A percentile compares a stretch with the other conserved stretches of the same genome.
These are phyloP conservation scores for Colletotrichum sp. DNA, from an alignment of 2,329 filamentous ascomycete genomes.

Conservation along the genomic window DNA sequence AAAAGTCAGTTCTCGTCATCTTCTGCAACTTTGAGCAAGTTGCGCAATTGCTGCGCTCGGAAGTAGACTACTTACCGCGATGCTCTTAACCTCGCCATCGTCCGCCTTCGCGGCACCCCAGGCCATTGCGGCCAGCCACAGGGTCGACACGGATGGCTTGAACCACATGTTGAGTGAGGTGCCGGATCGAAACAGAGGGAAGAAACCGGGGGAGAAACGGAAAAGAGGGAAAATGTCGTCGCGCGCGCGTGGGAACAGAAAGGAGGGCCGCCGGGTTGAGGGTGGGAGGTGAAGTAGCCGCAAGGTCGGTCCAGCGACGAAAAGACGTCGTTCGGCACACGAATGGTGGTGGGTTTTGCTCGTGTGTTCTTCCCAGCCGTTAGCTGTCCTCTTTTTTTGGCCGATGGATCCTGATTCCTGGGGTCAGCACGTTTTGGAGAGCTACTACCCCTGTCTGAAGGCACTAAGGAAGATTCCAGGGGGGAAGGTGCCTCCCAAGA, in stretches of 20 bases:
- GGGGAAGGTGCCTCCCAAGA: background rate
- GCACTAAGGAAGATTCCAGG: conserved; percentile 9
- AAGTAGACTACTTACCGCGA: conserved; percentile 43
- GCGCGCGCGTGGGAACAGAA: background rate
- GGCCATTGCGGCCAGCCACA: conserved; percentile 54
- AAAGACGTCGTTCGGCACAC: conserved; percentile 18
- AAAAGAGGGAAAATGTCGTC: background rate
- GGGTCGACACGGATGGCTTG: conserved; percentile 47
- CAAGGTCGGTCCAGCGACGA: conserved; percentile 22
- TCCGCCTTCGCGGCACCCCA: conserved; percentile 54
- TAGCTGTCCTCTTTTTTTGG: conserved; percentile 30
- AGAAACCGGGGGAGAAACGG: conserved; percentile 4
- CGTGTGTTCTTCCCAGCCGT: conserved; percentile 24
- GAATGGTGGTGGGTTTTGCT: conserved; percentile 18
- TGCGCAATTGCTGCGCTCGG: background rate
- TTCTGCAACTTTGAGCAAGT: background rate
- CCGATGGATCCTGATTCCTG: conserved; percentile 20
- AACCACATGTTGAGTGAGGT: conserved; percentile 46
- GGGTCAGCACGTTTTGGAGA: conserved; percentile 21
- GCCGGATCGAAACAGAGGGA: background rate
- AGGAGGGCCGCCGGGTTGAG: background rate
- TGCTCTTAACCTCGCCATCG: conserved; percentile 51
- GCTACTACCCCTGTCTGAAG: conserved; percentile 15
- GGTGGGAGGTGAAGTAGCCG: conserved; percentile 5
- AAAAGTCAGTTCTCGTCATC: conserved; percentile 14